phyloP scores from a whole-genome alignment of 2,329 filamentous ascomycete genomes.

The Fusarium sp. region DNA sequence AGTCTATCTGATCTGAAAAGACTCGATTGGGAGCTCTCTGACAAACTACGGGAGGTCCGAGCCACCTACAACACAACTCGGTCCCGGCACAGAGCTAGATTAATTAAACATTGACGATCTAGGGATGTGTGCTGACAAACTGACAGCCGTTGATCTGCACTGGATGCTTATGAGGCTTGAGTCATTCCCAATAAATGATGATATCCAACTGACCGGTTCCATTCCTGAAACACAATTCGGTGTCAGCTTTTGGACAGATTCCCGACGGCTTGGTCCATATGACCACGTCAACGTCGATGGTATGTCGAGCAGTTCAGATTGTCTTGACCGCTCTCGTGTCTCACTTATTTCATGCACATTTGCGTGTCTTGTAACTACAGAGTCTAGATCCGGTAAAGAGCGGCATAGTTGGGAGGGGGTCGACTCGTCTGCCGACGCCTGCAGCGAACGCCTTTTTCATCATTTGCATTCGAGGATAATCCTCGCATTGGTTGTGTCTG shows the following conservation, averaged over 20 bases:
- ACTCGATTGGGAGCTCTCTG: constrained; percentile 11
- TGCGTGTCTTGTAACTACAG: constrained; percentile 22
- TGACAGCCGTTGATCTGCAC: constrained; percentile 37
- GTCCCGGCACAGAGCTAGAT: background rate
- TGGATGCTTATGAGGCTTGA: constrained; percentile 20
- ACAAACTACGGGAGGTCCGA: constrained; percentile 12
- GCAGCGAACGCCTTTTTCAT: constrained; percentile 32
- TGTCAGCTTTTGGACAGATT: constrained; percentile 14
- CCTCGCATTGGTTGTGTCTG: constrained; percentile 20
- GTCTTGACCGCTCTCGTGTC: constrained; percentile 37
- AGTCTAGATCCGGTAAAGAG: constrained; percentile 24
- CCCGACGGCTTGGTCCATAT: constrained; percentile 43
- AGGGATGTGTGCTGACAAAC: constrained; percentile 12
- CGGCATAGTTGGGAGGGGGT: constrained; percentile 13
- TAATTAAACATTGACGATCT: constrained; percentile 14
- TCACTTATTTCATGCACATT: constrained; percentile 21
- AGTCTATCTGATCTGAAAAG: constrained; percentile 19
- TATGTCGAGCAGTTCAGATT: constrained; percentile 9
- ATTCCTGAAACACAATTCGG: constrained; percentile 37
- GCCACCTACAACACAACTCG: constrained; percentile 9
- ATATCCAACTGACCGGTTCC: constrained; percentile 37
- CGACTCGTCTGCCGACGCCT: constrained; percentile 15
- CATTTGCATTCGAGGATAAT: constrained; percentile 28
- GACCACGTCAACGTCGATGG: constrained; percentile 30
- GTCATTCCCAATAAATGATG: constrained; percentile 25